Base-by-base conservation (phyloP, 768 basidiomycete genomes). In the Mycena crocata region DNA sequence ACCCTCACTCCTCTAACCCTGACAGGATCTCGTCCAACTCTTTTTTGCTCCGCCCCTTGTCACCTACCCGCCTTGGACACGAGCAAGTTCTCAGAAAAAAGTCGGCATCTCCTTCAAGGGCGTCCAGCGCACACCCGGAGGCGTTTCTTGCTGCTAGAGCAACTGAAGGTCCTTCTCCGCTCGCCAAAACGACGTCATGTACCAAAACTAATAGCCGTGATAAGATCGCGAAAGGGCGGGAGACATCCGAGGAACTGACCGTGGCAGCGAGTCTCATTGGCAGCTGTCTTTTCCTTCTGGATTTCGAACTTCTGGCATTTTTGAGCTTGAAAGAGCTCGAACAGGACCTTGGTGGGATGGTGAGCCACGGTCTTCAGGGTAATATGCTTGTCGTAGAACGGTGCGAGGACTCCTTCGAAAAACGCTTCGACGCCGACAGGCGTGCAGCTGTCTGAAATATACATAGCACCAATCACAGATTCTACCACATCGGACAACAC, bases 401-500 rank as follows among this genome's bases (percentile, higher is more conserved):
- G 93, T 76, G 87, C 84, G 59, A 94, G 80, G 50, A 91, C 79
- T 56, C 83, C 86, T 61, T 89, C 84, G 78, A 92, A 95, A 71
- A 95, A 82, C 0, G 79, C 79, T 71, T 91, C 85, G 28, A 85
- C 84, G 5, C 92, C 91, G 56, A 80, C 78, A 28, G 85, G 84
- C 21, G 87, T 85, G 77, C 90, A 93, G 59, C 85, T 82, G 74
- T 94, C 93, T 24, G 89, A 92, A 67, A 95, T 85, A 77, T 90
- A 93, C 54, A 94, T 79, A 13, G 93, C 94, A 12, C 93, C 94
- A 37, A 93, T 81, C 42, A 93, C 82, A 3, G 93, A 90, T 77
- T 96, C 94, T 24, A 95, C 84, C 30, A 94, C 83, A 75, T 95
- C 93, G 10, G 92, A 92, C 23, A 95, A 82, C 12, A 84, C 86